Conservation (phyloP, 768 basidiomycete genomes). For the Polyporus arcularius region DNA sequence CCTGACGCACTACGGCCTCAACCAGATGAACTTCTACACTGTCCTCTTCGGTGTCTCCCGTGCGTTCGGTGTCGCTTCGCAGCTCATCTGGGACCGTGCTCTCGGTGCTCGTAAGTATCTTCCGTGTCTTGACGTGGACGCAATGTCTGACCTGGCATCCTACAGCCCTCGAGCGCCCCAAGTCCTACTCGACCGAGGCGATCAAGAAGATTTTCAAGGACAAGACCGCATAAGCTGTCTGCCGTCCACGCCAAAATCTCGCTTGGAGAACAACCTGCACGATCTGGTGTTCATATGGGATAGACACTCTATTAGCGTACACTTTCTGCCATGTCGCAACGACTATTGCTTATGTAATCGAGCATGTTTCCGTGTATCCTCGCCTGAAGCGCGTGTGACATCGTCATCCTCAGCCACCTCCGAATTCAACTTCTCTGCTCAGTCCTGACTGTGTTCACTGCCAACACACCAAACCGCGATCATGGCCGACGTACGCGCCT, state of each 20-base stretch:
- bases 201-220: conserved; percentile 78
- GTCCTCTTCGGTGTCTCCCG: conserved; percentile 97
- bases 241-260: neutral
- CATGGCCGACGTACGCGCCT: conserved; percentile 81
- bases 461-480: neutral
- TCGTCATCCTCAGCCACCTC: neutral
- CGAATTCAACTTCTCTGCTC: neutral
- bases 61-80: conserved; percentile 86
- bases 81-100: conserved; percentile 92
- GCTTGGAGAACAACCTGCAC: neutral
- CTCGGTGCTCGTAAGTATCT: conserved; percentile 78
- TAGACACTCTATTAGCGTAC: conserved; percentile 11
- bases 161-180: conserved; percentile 83
- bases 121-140: neutral
- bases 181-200: conserved; percentile 83
- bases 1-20: conserved; percentile 82
- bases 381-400: conserved; percentile 2
- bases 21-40: conserved; percentile 95
- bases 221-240: conserved; percentile 37
- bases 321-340: conserved; percentile 6
- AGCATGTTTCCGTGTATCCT: neutral
- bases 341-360: conserved; percentile 22
- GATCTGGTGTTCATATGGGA: neutral
- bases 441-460: neutral
- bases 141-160: neutral